Conservation (phyloP, 257 asterid genomes). For the Petunia axillaris region DNA sequence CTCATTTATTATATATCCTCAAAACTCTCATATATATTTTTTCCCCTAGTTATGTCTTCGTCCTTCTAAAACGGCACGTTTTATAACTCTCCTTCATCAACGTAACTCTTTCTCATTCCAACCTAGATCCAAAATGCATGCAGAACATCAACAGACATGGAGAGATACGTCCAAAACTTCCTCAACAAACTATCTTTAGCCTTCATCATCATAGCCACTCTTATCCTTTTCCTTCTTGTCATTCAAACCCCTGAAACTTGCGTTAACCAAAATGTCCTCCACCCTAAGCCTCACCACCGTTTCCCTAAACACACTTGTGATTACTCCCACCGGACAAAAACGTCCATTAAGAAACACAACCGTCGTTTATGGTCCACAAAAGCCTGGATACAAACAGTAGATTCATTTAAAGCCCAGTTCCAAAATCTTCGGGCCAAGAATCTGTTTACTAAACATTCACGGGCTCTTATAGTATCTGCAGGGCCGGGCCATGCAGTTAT, state of each 20-base stretch:
- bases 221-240: conserved; percentile 54
- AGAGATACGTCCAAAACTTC: conserved; percentile 63
- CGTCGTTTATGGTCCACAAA: conserved; percentile 80
- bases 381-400: conserved; percentile 63
- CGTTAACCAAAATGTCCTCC: conserved; percentile 45
- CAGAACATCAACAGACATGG: conserved; percentile 47
- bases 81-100: neutral
- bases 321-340: conserved; percentile 60
- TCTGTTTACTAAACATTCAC: conserved; percentile 53
- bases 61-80: neutral
- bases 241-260: conserved; percentile 73
- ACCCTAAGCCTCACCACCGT: conserved; percentile 57
- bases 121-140: neutral
- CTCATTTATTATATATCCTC: no score
- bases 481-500: conserved; percentile 86
- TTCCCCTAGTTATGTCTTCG: no score
- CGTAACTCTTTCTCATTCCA: neutral
- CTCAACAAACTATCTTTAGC: conserved; percentile 67
- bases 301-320: conserved; percentile 93
- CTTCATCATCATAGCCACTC: conserved; percentile 59
- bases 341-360: conserved; percentile 66
- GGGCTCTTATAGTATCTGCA: conserved; percentile 73
- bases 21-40: no score
- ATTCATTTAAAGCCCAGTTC: conserved; percentile 60
- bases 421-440: conserved; percentile 43